Conservation (phyloP, 2,329 filamentous ascomycete genomes). For the Colletotrichum liriopes region DNA sequence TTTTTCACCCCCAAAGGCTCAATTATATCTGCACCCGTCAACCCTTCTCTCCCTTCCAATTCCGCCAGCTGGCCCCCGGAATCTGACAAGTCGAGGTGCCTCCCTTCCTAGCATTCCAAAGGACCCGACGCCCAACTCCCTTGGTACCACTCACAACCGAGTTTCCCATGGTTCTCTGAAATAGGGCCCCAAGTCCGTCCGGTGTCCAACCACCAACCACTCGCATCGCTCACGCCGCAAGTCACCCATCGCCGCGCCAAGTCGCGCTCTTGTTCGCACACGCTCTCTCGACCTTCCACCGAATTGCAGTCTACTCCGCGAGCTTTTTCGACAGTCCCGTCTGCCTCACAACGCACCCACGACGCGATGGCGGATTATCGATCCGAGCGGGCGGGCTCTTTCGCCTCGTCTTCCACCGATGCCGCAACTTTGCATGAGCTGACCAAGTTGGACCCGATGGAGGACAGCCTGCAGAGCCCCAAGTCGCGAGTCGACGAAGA, state of each 20-base stretch:
- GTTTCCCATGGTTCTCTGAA: slow-evolving; percentile 34
- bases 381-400: slow-evolving; percentile 49
- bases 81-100: slow-evolving; percentile 27
- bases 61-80: slow-evolving; percentile 10
- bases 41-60: slow-evolving; percentile 20
- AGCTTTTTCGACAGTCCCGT: background rate
- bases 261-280: background rate
- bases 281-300: background rate
- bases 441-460: slow-evolving; percentile 53
- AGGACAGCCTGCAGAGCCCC: slow-evolving; percentile 52
- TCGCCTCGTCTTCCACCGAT: slow-evolving; percentile 54
- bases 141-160: slow-evolving; percentile 15
- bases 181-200: slow-evolving; percentile 26
- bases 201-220: background rate
- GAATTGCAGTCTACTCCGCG: background rate
- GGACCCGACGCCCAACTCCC: slow-evolving; percentile 20
- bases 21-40: slow-evolving; percentile 26
- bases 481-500: slow-evolving; percentile 55
- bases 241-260: background rate
- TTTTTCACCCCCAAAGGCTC: slow-evolving; percentile 13
- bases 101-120: slow-evolving; percentile 40
- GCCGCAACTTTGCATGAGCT: slow-evolving; percentile 52
- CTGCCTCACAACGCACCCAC: background rate
- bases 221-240: background rate
- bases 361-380: slow-evolving; percentile 46